Percentiles rank a stretch among this genome's conserved stretches.
These are phyloP conservation scores for Microbotryum intermedium DNA, from an alignment of 1,284 basidiomycete species.

Conservation along the genomic window DNA sequence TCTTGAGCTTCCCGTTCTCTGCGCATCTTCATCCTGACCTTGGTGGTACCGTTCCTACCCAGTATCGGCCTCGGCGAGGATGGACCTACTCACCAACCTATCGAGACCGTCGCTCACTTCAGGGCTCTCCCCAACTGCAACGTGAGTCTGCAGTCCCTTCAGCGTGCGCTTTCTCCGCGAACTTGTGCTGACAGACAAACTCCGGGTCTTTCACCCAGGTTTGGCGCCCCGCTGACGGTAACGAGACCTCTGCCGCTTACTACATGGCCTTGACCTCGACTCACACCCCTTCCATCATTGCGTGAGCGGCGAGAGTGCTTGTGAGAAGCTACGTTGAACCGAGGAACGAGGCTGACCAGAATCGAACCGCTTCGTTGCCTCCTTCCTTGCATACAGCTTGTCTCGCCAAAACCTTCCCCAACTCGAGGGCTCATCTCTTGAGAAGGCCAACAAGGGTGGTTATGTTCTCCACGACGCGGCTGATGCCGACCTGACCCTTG, in stretches of 20 bases:
- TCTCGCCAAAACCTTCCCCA: slow-evolving; percentile 90
- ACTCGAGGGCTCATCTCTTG: slow-evolving; percentile 76
- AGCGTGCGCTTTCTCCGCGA: background rate
- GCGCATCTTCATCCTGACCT: background rate
- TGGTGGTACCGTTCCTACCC: too few relatives aligned
- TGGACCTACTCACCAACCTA: slow-evolving; percentile 89
- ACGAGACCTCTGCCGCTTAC: slow-evolving; percentile 89
- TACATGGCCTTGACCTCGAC: slow-evolving; percentile 62
- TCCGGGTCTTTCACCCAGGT: slow-evolving; percentile 14
- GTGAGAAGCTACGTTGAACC: too few relatives aligned
- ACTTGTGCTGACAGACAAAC: background rate
- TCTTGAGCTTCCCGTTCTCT: slow-evolving; percentile 47
- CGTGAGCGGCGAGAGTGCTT: too few relatives aligned
- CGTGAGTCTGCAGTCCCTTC: slow-evolving; percentile 24
- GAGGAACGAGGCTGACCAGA: too few relatives aligned
- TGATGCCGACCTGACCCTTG: slow-evolving; percentile 72
- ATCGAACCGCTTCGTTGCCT: background rate
- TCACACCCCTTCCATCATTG: slow-evolving; percentile 70
- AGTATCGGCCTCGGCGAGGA: slow-evolving; percentile 57
- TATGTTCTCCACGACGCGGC: slow-evolving; percentile 75
- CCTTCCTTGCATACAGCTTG: slow-evolving; percentile 46
- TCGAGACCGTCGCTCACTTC: slow-evolving; percentile 74
- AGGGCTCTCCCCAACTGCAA: slow-evolving; percentile 72
- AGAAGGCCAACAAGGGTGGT: slow-evolving; percentile 73
- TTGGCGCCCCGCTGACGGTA: slow-evolving; percentile 75